Base-by-base conservation (phyloP, 352 stramenopile genomes). In the Pythium catenulatum region DNA sequence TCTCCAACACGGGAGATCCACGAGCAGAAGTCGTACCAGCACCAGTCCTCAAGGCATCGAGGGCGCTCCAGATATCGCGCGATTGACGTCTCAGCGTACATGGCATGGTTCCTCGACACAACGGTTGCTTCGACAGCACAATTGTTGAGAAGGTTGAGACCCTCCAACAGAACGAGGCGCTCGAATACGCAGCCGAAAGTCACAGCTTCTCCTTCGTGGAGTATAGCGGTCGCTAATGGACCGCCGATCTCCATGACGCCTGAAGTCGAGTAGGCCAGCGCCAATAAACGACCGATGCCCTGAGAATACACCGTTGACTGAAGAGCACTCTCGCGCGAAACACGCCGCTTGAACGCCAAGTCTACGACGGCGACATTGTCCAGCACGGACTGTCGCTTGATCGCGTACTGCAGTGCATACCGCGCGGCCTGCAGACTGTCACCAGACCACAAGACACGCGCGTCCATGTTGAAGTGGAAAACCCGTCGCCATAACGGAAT, bases 381-480 rank as follows among this genome's bases (percentile, higher is more conserved):
- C 17, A 90, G 76, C 8, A 85, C 78, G 5, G 69, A 58, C 46
- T 90, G 82, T 15, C 80, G 82, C 32, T 89, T 90, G 25, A 85
- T 72, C 1, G 82, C 50, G 46, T 90, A 90, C 36, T 87, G 82
- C 21, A 90, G 65, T 27, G 82, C 86, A 41, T 89, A 90, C 4
- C 73, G 43, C 32, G 58, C 73, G 3, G 59, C 86, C 46, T 88
- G 78, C 3, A 90, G 73, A 25, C 72, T 50, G 15, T 81, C 19
- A 4, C 70, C 78, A 6, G 56, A 80, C 81, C 79, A 85, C 2
- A 89, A 56, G 3, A 88, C 36, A 19, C 78, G 54, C 32, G 86
- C 70, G 36, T 86, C 80, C 81, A 90, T 88, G 63, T 90, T 90
- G 79, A 90, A 90, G 30, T 88, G 86, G 1, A 88, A 48, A 50